phyloP scores from a whole-genome alignment of 1,284 basidiomycete genomes.

The Xerocomus nothofagi region DNA sequence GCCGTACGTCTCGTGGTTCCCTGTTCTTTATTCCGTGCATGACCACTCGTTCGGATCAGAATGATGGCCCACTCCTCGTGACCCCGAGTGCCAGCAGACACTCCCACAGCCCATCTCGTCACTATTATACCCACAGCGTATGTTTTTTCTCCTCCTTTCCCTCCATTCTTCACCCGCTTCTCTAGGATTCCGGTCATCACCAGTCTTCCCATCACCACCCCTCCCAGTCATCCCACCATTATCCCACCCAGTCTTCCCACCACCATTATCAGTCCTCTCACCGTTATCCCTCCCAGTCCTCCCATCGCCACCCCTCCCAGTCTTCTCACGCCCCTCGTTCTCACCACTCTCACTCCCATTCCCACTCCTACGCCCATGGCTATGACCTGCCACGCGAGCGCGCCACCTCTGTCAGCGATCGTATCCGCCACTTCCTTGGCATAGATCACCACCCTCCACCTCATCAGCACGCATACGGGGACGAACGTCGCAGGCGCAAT shows the following conservation, averaged over 20 bases:
- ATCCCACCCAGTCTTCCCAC: neutral
- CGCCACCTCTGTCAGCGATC: constrained; percentile 26
- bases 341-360: constrained; percentile 6
- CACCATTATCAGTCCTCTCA: neutral
- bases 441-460: constrained; percentile 8
- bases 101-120: constrained; percentile 11
- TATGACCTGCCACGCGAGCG: constrained; percentile 17
- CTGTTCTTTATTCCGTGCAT: no score
- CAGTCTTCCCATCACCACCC: neutral
- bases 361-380: constrained; percentile 2
- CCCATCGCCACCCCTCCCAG: constrained; percentile 15
- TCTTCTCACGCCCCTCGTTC: constrained; percentile 10
- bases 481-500: constrained; percentile 23
- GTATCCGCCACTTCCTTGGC: constrained; percentile 30
- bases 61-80: no score
- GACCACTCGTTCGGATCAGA: no score
- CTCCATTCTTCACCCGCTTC: neutral
- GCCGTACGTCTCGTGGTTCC: no score
- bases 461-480: constrained; percentile 1
- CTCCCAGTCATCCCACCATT: neutral
- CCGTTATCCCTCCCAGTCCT: constrained; percentile 2
- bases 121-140: constrained; percentile 18
- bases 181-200: constrained; percentile 16
- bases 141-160: neutral
- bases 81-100: constrained; percentile 23